These are phyloP conservation scores for Blastobotrys peoriensis DNA, from an alignment of 805 yeast species.

Conservation along the genomic window DNA sequence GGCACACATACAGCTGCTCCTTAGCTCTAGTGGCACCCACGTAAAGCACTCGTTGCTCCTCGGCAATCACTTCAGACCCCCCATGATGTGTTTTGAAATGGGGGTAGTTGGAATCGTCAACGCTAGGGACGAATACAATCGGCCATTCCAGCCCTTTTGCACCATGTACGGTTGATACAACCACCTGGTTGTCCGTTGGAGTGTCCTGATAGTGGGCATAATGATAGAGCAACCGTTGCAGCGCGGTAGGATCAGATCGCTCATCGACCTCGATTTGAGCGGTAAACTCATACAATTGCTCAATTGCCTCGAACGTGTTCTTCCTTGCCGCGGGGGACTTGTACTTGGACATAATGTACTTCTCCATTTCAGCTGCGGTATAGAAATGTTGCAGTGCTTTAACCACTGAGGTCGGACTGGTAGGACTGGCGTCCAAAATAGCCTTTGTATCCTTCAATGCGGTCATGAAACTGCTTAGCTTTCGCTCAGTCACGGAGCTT, in stretches of 20 bases:
- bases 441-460: background rate
- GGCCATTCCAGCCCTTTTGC: constrained; percentile 97
- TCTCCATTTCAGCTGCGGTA: background rate
- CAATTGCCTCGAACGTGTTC: background rate
- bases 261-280: background rate
- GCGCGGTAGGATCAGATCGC: constrained; percentile 1
- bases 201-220: constrained; percentile 14
- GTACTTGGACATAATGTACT: background rate
- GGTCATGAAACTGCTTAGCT: background rate
- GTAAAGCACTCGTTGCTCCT: constrained; percentile 22
- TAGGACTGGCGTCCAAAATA: background rate
- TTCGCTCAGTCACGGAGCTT: background rate
- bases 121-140: constrained; percentile 49
- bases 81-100: constrained; percentile 4
- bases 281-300: constrained; percentile 4
- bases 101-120: constrained; percentile 13
- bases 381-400: constrained; percentile 3
- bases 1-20: constrained; percentile 6
- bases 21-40: constrained; percentile 28
- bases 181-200: constrained; percentile 26
- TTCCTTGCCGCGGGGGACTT: background rate
- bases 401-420: background rate
- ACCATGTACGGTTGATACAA: constrained; percentile 80
- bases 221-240: constrained; percentile 7
- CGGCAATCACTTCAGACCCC: constrained; percentile 5